Base-by-base conservation (phyloP, 1,139 yeast genomes). In the Geotrichum phurueaensis region DNA sequence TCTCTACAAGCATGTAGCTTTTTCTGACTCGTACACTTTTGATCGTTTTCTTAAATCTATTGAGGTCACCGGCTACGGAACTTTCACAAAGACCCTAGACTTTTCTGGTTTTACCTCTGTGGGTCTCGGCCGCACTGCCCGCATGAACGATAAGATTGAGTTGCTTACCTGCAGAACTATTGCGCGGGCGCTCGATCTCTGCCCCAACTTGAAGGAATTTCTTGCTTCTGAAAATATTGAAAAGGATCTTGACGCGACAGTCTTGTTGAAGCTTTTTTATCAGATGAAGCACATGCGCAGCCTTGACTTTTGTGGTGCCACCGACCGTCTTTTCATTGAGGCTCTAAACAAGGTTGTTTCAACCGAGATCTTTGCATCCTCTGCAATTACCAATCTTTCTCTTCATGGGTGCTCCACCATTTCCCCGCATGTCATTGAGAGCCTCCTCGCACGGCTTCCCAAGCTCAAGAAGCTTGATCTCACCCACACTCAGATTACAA, bases 131-230 rank as follows among this genome's bases (percentile, higher is more conserved):
- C 79, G 97, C 65, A 88, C 97, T 0, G 90, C 89, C 10, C 82
- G 87, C 66, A 90, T 90, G 96, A 91, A 89, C 74, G 86, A 84
- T 72, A 96, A 89, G 73, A 91, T 91, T 66, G 96, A 90, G 73
- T 89, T 90, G 89, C 90, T 91, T 52, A 91, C 97, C 0, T 79
- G 86, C 54, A 76, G 78, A 33, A 91, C 97, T 2, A 84, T 91
- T 43, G 82, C 57, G 77, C 25, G 81, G 47, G 89, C 90, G 60
- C 76, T 91, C 50, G 72, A 76, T 59, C 74, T 84, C 65, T 79
- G 84, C 10, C 89, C 91, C 0, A 86, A 87, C 66, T 75, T 91
- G 60, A 75, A 83, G 25, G 96, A 91, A 71, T 89, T 91, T 72
- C 76, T 90, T 63, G 95, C 92, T 1, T 83, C 88, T 65, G 97